These are phyloP conservation scores for Haplographium delicatum DNA, from an alignment of 495 filamentous ascomycete genomes.

Conservation along the genomic window DNA sequence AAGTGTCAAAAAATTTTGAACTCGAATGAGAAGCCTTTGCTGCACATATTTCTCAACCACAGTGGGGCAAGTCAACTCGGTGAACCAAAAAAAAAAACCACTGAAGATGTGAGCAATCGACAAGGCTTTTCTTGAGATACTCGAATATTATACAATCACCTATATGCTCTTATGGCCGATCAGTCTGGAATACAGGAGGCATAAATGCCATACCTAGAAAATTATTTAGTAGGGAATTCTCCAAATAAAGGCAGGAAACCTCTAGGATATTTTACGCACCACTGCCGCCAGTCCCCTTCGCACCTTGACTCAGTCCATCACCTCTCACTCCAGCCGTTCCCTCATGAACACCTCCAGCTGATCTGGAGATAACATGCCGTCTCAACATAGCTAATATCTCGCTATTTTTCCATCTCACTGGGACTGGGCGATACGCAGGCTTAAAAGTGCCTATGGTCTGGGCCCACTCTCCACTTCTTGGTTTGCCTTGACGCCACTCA, in stretches of 20 bases:
- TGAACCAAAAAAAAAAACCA: no score
- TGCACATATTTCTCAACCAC: no score
- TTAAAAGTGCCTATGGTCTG: conserved; percentile 93
- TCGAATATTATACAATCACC: no score
- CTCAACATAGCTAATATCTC: conserved; percentile 72
- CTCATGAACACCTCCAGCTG: conserved; percentile 21
- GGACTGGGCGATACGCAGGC: conserved; percentile 89
- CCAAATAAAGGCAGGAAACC: not conserved
- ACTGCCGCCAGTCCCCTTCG: conserved; percentile 18
- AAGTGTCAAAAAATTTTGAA: no score
- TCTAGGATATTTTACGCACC: no score
- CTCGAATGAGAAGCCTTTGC: no score
- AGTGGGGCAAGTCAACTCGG: no score
- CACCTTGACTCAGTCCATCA: conserved; percentile 16
- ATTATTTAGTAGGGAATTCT: conserved; percentile 1
- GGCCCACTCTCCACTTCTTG: conserved; percentile 75
- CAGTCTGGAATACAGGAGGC: conserved; percentile 24
- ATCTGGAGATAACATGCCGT: conserved; percentile 58
- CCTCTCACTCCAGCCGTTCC: conserved; percentile 8
- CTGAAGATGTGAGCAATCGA: no score
- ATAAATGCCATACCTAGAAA: conserved; percentile 27
- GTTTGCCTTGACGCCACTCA: conserved; percentile 24
- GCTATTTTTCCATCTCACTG: conserved; percentile 73
- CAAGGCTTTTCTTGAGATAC: no score
- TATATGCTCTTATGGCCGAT: conserved; percentile 10